Evolutionary conservation across 768 basidiomycete species (phyloP), one percentile per base, ranked within the genome.

Genomic region (Lanmaoa pseudosensibilis): DNA sequence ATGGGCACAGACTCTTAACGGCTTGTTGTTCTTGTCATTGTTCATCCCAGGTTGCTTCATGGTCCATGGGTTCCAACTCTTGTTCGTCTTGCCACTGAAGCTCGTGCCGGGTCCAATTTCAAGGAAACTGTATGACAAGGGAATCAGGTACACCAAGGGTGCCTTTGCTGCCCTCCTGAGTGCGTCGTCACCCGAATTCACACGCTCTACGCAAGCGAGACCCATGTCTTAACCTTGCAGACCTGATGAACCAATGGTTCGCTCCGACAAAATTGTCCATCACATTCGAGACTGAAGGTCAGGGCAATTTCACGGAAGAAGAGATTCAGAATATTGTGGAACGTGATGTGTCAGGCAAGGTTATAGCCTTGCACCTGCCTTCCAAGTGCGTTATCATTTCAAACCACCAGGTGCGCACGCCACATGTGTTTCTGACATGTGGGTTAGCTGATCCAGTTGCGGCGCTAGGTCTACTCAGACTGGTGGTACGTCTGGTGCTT

Each of bases 401-500:
- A 15, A 99, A 99, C 69, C 96, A 99, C 69, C 96, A 95, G 78
- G 92, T 93, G 57, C 45, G 77, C 18, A 16, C 36, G 32, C 33
- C 41, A 36, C 36, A 16, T 12, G 41, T 21, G 43, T 44, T 38
- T n/a, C 46, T 38, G 27, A 50, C 49, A 30, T 46, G 38, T 23
- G 37, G 19, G 4, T 46, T 25, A 48, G n/a, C 40, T 59, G 32
- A 69, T 34, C 44, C 46, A 36, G 11, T 15, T 21, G 46, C 33
- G 15, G 41, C 25, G 40, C 38, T 54, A 90, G 89, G 77, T 87
- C 36, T 90, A 92, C 66, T 79, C 84, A 5, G 88, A 90, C 72
- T 90, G 90, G 88, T 87, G 87, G 87, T 96, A 95, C 66, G 83
- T 88, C 37, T 98, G 92, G 88, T 87, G 86, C 59, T 72, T 94